Base-by-base conservation (phyloP, 176 grass and related monocot species). In the Ensete ventricosum region DNA sequence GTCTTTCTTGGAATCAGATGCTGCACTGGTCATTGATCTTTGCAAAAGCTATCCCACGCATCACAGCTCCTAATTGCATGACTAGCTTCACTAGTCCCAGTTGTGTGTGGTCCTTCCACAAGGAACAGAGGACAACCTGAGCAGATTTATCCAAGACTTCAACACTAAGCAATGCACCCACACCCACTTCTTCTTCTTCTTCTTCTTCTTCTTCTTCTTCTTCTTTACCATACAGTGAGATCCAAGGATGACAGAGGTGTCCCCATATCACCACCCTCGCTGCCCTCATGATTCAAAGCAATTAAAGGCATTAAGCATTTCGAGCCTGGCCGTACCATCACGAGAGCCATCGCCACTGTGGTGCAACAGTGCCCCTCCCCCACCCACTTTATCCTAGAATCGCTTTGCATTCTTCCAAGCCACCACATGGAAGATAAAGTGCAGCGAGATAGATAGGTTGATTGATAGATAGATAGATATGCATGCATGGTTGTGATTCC, bases 101-200 rank as follows among this genome's bases (percentile, higher is more conserved):
- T 43, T 5, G 34, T 43, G 34, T 6, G 34, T 43, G 34, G 34
- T 43, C 34, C 34, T 6, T 43, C 0, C 4, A 0, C 34, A 43
- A 43, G 34, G 4, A 43, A 43, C 3, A 43, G 34, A 43, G 29
- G 29, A 34, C 29, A 0, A 34, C 29, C 29, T 34, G 29, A 34
- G 29, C 29, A 34, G 34, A 43, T 48, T 68, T 1, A 51, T 50
- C 67, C 29, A 11, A 70, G 43, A 25, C 67, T 70, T 70, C 21
- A 11, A 70, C 67, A 70, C 67, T 52, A 70, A 70, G 67, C 34
- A 70, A 70, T 70, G 14, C 67, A 70, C 67, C 14, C 50, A 12
- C 25, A n/a, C 26, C 63, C 12, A 27, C n/a, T 9, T 21, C 22
- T 63, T 21, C 10, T 23, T n/a, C n/a, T n/a, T n/a, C n/a, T 24